Base-by-base conservation (phyloP, 345 rosid species). In the Acer negundo region DNA sequence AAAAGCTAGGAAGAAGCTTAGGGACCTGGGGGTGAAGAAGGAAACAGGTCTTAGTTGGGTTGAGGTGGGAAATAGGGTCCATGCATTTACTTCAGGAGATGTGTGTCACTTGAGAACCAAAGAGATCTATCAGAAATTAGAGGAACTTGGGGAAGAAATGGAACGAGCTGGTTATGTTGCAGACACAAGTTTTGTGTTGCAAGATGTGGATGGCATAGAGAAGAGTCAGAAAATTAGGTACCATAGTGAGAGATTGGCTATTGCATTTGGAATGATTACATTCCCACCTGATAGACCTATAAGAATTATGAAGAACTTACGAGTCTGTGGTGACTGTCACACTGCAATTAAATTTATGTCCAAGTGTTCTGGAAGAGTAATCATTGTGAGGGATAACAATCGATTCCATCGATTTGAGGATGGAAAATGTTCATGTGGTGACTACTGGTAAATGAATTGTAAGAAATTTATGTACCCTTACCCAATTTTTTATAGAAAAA, bases 21-120 rank as follows among this genome's bases (percentile, higher is more conserved):
- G 98, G 70, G 97, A 93, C 84, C 58, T 70, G 74, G 98, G 99
- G 40, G 83, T 90, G 42, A 95, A 87, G 88, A 95, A 95, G 85
- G 98, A 92, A 79, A 92, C 97, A 19, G 98, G 92, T 20, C 83
- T 93, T 80, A 93, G 99, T 68, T 95, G 99, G 98, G 93, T 95
- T 49, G 97, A 95, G 84, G 96, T 90, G 64, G 96, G 92, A 72
- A 95, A 88, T 76, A 92, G 73, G 78, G 89, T 95, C 81, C 98
- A 95, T 80, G 88, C 90, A 42, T 93, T 95, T 87, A 88, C 89
- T 74, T 85, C 98, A n/a, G 95, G 92, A 53, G 99, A 95, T 51
- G 85, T 86, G 79, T 78, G 79, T 6, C 96, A 93, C 7, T 78
- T 79, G 44, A 88, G 72, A 83, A 78, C 85, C 47, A 80, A 83